Evolutionary conservation across 768 basidiomycete genomes (phyloP).

Genomic region (Leccinum broughii): DNA sequence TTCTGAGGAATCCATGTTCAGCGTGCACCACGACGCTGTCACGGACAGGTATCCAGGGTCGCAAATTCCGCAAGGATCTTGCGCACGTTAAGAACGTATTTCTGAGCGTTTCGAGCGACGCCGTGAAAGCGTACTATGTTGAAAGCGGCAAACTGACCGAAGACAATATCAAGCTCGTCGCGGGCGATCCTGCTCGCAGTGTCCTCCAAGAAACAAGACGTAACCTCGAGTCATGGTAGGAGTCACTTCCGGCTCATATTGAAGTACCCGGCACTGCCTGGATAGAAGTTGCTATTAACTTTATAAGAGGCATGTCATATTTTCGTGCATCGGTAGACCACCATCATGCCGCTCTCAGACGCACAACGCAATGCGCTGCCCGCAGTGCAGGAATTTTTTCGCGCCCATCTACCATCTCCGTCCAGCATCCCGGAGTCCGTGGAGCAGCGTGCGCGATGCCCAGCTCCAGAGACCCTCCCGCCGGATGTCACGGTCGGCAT

Average conservation of each 20-base stretch:
- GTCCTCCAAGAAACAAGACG: too few relatives aligned
- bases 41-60: constrained; percentile 94
- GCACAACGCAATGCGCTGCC: constrained; percentile 15
- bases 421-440: too few relatives aligned
- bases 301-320: background rate
- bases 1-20: constrained; percentile 81
- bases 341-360: constrained; percentile 16
- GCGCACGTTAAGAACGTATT: constrained; percentile 88
- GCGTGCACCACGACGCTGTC: constrained; percentile 85
- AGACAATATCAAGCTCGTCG: background rate
- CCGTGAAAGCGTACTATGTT: constrained; percentile 69
- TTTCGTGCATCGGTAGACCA: background rate
- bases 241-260: too few relatives aligned
- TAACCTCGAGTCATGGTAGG: too few relatives aligned
- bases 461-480: too few relatives aligned
- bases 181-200: constrained; percentile 19
- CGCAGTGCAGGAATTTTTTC: background rate
- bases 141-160: constrained; percentile 32
- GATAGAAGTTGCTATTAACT: too few relatives aligned
- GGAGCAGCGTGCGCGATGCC: too few relatives aligned
- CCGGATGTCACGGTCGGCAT: too few relatives aligned
- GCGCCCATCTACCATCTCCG: too few relatives aligned
- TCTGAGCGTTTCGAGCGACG: constrained; percentile 76
- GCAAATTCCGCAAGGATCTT: constrained; percentile 90
- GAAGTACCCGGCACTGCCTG: too few relatives aligned